Evolutionary conservation across 2,329 filamentous ascomycete species (phyloP), one percentile per base, ranked within the genome.

Genomic region (Elsinoe batatas): DNA sequence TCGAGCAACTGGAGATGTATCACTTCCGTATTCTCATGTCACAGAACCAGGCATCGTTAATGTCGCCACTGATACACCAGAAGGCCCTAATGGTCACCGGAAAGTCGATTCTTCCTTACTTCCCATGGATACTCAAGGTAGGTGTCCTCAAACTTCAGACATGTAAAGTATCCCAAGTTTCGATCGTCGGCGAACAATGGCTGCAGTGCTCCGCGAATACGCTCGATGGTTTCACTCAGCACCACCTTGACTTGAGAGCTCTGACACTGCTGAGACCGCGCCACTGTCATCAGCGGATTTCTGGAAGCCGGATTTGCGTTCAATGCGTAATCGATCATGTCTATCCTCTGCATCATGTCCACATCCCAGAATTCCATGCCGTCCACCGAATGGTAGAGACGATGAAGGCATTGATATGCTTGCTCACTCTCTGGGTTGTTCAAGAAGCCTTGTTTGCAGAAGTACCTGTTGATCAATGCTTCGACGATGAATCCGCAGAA

Each of bases 341-440:
- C 43, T 10, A 46, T 33, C 12, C 43, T 26, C 43, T 46, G 43
- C 20, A 33, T 33, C 12, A 46, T 18, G 22, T 46, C 26, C 22
- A 33, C 26, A 20, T 46, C 43, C 43, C 43, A 46, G 43, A 46
- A 46, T 12, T 46, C 43, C 43, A 46, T 46, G 11, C 43, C 43
- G 5, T 46, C 43, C 8, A 11, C 11, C 11, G 43, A 46, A 10
- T 46, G 18, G 22, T 46, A 46, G 12, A 46, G 26, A 13, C 43
- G 43, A 5, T 13, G 43, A 6, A 46, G 43, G 3, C 18, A 18
- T 30, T 46, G 22, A 11, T 46, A 46, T 12, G 22, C 26, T 20
- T 11, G 20, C 11, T 33, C 22, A 13, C 43, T 46, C 43, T 12
- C 18, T 17, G 26, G 12, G 3, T 26, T n/a, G 43, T 22, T 46